phyloP scores from a whole-genome alignment of 257 asterid genomes.

The Solanum bulbocastanum region DNA sequence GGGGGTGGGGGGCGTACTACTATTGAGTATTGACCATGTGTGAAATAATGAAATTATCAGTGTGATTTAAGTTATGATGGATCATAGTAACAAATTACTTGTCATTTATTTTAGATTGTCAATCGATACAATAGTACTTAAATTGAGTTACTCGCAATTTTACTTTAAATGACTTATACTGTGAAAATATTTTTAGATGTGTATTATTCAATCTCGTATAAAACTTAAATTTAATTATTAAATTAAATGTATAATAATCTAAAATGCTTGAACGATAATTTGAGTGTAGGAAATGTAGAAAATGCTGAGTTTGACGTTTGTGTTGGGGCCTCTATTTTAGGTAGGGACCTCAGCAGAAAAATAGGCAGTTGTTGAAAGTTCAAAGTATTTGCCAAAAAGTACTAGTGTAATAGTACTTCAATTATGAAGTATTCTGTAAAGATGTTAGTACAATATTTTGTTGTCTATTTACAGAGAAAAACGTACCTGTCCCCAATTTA shows the following conservation, averaged over 20 bases:
- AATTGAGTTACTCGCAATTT: background rate
- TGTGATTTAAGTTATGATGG: background rate
- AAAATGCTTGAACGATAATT: too few species aligned
- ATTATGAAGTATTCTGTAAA: background rate
- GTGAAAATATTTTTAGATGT: background rate
- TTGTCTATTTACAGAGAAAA: background rate
- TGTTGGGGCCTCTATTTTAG: background rate
- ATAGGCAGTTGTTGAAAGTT: background rate
- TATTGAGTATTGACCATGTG: background rate
- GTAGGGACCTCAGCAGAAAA: background rate
- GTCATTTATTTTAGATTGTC: background rate
- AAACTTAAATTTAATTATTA: background rate
- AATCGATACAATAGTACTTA: background rate
- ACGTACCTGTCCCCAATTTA: background rate
- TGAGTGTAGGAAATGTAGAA: too few species aligned
- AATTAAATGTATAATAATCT: background rate
- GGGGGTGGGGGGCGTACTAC: too few species aligned
- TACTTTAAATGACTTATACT: background rate
- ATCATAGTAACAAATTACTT: background rate
- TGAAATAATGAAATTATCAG: background rate
- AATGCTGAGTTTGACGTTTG: background rate
- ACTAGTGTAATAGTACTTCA: background rate
- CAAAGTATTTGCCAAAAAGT: background rate
- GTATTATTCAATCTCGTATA: background rate
- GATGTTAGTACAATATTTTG: background rate